Percentiles rank a stretch among this genome's conserved stretches.
Evolutionary conservation across 805 yeast genomes (phyloP).

Genomic region (Diddensiella santjacobensis): DNA sequence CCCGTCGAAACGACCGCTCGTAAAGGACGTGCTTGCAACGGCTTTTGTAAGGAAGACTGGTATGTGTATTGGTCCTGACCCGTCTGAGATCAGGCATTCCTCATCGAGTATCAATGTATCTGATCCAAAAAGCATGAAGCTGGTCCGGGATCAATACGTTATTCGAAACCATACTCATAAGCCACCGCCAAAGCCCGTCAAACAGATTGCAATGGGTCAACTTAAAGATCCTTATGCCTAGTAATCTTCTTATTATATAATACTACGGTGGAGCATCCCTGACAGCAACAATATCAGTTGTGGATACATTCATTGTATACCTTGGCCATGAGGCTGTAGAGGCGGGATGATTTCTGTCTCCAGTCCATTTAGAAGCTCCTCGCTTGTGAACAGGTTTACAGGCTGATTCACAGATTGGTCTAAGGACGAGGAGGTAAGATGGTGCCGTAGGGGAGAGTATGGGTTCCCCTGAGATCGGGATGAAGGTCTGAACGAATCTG

Average conservation of each 20-base stretch:
- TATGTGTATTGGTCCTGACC: conserved; percentile 20
- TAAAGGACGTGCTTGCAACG: conserved; percentile 16
- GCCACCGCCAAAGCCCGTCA: conserved; percentile 15
- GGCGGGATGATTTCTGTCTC: not conserved
- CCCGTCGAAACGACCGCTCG: conserved; percentile 17
- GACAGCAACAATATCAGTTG: not conserved
- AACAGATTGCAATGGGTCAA: conserved; percentile 16
- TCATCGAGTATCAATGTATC: conserved; percentile 8
- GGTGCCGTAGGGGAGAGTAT: no score
- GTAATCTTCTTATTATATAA: no score
- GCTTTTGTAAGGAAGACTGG: conserved; percentile 19
- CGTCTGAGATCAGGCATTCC: conserved; percentile 6
- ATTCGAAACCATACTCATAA: conserved; percentile 16
- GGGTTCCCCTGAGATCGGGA: no score
- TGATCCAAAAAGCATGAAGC: conserved; percentile 7
- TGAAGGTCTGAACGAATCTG: no score
- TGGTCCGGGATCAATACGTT: conserved; percentile 10
- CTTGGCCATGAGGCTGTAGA: not conserved
- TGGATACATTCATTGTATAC: not conserved
- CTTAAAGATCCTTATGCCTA: conserved; percentile 13
- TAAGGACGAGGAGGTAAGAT: no score
- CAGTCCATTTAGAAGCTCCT: conserved; percentile 1
- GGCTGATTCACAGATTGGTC: not conserved
- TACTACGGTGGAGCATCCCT: no score
- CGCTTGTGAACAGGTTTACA: not conserved